A percentile compares a stretch with the other conserved stretches of the same genome.
Conservation (phyloP, 2,329 filamentous ascomycete species). For the Phialophora macrospora region DNA sequence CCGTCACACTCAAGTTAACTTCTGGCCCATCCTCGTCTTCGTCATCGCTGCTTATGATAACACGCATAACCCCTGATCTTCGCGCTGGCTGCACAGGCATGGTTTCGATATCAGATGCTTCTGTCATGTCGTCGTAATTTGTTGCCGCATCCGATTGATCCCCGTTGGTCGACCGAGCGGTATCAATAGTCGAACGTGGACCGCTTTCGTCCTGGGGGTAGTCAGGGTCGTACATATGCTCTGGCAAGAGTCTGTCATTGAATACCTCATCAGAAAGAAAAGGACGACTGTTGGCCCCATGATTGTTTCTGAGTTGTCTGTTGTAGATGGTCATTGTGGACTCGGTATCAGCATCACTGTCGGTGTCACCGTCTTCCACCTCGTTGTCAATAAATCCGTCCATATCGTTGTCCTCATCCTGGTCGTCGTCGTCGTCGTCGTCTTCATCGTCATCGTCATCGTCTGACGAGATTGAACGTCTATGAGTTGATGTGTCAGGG, state of each 20-base stretch:
- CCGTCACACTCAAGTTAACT: not conserved
- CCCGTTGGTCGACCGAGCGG: not conserved
- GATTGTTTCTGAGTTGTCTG: not conserved
- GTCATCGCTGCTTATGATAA: slow-evolving; percentile 34
- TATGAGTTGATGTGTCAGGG: slow-evolving; percentile 8
- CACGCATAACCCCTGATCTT: slow-evolving; percentile 8
- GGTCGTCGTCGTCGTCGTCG: slow-evolving; percentile 22
- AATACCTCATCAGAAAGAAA: not conserved
- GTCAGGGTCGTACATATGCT: not conserved
- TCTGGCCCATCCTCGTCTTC: slow-evolving; percentile 27
- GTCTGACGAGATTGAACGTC: not conserved
- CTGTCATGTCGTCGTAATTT: slow-evolving; percentile 29
- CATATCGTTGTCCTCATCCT: slow-evolving; percentile 33
- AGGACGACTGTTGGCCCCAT: not conserved
- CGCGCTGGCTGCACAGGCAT: not conserved
- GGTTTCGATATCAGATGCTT: slow-evolving; percentile 21
- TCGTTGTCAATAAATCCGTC: slow-evolving; percentile 35
- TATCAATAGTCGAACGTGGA: not conserved
- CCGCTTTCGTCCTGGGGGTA: not conserved
- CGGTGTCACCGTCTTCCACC: slow-evolving; percentile 27
- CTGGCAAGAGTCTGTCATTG: no score
- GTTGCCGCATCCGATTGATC: slow-evolving; percentile 17
- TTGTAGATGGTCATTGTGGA: slow-evolving; percentile 25
- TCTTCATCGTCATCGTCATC: slow-evolving; percentile 23
- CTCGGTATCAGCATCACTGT: slow-evolving; percentile 28